phyloP scores from a whole-genome alignment of 2,329 filamentous ascomycete genomes.

The Hypoxylon sp. region DNA sequence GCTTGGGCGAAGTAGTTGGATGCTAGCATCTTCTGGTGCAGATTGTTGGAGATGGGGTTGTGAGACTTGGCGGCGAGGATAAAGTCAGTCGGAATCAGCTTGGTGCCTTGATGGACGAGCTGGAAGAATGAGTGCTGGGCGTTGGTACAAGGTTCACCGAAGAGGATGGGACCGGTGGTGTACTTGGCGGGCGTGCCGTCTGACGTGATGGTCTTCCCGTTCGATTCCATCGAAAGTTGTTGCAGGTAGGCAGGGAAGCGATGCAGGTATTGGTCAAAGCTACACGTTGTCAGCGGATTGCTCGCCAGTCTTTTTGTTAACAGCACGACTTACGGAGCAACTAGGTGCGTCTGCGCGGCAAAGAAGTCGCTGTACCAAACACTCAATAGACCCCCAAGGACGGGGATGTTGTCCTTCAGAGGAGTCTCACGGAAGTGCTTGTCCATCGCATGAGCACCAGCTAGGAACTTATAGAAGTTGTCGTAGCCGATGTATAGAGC shows the following conservation, averaged over 20 bases:
- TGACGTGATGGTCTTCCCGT: conserved; percentile 96
- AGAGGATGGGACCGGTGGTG: conserved; percentile 94
- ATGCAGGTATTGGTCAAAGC: conserved; percentile 98
- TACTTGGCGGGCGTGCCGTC: conserved; percentile 94
- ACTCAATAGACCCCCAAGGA: conserved; percentile 90
- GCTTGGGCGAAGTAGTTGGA: conserved; percentile 93
- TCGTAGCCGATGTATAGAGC: conserved; percentile 95
- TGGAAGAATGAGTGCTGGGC: conserved; percentile 99
- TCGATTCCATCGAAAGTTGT: conserved; percentile 99
- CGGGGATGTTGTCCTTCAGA: conserved; percentile 93
- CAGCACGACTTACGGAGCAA: conserved; percentile 80
- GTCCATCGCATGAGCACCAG: conserved; percentile 97
- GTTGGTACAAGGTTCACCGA: conserved; percentile 98
- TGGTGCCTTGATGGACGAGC: conserved; percentile 98
- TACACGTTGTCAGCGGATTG: conserved; percentile 51
- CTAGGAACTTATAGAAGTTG: conserved; percentile 97
- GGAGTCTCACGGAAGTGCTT: conserved; percentile 95
- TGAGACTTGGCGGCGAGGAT: conserved; percentile 96
- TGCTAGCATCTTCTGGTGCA: conserved; percentile 96
- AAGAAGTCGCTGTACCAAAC: conserved; percentile 99
- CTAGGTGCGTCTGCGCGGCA: conserved; percentile 95
- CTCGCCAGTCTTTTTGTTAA: neutral
- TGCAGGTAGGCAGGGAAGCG: conserved; percentile 99
- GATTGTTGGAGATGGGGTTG: conserved; percentile 91
- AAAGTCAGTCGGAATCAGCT: conserved; percentile 98